These are phyloP conservation scores for Coprinellus micaceus DNA, from an alignment of 768 basidiomycete species.

Conservation along the genomic window DNA sequence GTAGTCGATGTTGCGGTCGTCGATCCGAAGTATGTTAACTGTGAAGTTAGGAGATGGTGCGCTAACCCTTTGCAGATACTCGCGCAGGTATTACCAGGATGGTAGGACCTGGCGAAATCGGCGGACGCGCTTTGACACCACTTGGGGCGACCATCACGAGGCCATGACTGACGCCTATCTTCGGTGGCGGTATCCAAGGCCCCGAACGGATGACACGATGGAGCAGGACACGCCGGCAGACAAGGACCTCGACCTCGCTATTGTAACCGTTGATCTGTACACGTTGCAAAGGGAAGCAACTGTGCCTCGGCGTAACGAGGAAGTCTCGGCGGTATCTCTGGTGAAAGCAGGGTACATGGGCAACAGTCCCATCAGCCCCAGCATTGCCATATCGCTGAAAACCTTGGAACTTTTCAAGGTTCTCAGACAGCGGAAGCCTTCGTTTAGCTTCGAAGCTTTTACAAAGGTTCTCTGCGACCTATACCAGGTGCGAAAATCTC, in stretches of 20 bases:
- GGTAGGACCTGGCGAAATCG: background rate
- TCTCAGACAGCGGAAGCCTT: background rate
- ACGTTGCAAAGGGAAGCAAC: background rate
- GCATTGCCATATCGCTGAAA: too few species aligned
- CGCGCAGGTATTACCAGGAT: background rate
- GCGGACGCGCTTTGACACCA: background rate
- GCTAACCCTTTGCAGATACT: background rate
- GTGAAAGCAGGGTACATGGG: background rate
- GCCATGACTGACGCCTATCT: background rate
- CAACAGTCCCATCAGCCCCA: background rate
- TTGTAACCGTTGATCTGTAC: background rate
- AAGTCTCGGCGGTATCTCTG: background rate
- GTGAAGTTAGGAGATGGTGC: background rate
- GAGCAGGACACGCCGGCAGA: background rate
- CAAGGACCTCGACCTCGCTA: background rate
- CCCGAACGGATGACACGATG: background rate
- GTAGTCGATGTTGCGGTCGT: background rate
- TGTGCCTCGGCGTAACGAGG: background rate
- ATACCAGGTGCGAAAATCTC: conserved; percentile 15
- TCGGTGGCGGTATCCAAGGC: background rate
- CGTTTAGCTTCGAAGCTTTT: conserved; percentile 21
- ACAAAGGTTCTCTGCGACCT: conserved; percentile 27
- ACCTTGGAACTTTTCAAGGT: background rate
- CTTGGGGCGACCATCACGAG: background rate
- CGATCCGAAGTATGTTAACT: background rate